Evolutionary conservation across 2,329 filamentous ascomycete species (phyloP).

Genomic region (Talaromyces atroroseus): DNA sequence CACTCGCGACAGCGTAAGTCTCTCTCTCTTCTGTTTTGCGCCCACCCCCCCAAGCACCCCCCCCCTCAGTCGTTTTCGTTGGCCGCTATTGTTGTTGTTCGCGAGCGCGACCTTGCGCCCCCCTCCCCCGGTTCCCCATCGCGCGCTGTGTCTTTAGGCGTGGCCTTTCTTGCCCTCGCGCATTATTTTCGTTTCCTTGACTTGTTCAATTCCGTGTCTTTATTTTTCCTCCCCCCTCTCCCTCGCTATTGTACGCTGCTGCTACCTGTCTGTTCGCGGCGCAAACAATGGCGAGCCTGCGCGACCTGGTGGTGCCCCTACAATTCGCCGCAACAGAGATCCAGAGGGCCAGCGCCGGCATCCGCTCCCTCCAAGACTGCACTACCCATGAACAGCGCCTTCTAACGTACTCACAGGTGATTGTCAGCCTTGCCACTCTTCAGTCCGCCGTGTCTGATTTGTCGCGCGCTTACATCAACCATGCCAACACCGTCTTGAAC

Average conservation of each 20-base stretch:
- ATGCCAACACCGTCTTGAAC: constrained; percentile 77
- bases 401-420: constrained; percentile 53
- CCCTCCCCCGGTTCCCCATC: too few relatives aligned
- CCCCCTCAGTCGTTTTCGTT: too few relatives aligned
- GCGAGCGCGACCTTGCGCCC: too few relatives aligned
- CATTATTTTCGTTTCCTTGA: too few relatives aligned
- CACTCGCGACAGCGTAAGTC: constrained; percentile 75
- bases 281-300: too few relatives aligned
- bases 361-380: constrained; percentile 4
- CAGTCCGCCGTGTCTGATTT: constrained; percentile 74
- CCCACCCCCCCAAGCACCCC: too few relatives aligned
- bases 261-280: too few relatives aligned
- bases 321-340: constrained; percentile 10
- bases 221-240: too few relatives aligned
- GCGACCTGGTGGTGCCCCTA: not conserved
- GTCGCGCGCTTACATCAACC: constrained; percentile 77
- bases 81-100: not conserved
- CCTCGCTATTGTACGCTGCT: too few relatives aligned
- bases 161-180: too few relatives aligned
- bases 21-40: constrained; percentile 4
- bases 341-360: constrained; percentile 11
- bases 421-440: constrained; percentile 71
- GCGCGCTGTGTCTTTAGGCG: too few relatives aligned
- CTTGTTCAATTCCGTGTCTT: too few relatives aligned
- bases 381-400: constrained; percentile 2